Percentiles rank a stretch among this genome's conserved stretches.
Conservation (phyloP, 345 rosid species). For the Citropsis articulata region DNA sequence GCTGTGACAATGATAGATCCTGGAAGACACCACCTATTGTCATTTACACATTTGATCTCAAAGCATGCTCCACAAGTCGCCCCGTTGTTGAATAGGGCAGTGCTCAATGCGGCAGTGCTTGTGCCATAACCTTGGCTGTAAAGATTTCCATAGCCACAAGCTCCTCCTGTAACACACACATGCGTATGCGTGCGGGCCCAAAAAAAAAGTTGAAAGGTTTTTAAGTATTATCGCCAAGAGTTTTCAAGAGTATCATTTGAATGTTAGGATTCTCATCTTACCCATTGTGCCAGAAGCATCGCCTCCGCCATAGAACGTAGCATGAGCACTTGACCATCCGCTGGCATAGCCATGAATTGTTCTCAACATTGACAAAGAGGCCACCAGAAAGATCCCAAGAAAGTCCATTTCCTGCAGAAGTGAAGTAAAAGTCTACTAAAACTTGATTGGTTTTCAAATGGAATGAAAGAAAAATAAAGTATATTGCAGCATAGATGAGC, state of each 20-base stretch:
- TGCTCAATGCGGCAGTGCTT: slow-evolving; percentile 28
- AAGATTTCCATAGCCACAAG: slow-evolving; percentile 32
- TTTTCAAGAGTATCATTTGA: background rate
- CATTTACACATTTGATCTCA: slow-evolving; percentile 32
- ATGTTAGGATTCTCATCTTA: slow-evolving; percentile 10
- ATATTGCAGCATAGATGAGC: background rate
- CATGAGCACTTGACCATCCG: slow-evolving; percentile 37
- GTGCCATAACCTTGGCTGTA: slow-evolving; percentile 31
- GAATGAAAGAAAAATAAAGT: background rate
- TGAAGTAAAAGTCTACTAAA: background rate
- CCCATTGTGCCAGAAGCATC: slow-evolving; percentile 53
- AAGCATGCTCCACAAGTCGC: slow-evolving; percentile 36
- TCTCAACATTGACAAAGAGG: slow-evolving; percentile 30
- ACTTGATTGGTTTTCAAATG: background rate
- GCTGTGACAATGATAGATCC: slow-evolving; percentile 36
- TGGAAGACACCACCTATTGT: slow-evolving; percentile 28
- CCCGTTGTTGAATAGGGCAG: slow-evolving; percentile 33
- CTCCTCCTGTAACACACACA: slow-evolving; percentile 19
- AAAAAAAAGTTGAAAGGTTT: background rate
- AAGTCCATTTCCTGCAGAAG: slow-evolving; percentile 36
- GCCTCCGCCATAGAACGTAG: slow-evolving; percentile 48
- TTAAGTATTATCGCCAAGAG: background rate
- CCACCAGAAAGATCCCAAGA: slow-evolving; percentile 26
- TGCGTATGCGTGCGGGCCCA: accelerated
- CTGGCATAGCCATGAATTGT: slow-evolving; percentile 30